Conservation (phyloP, 1,284 basidiomycete species). For the Apiotrichum mycotoxinovorans region DNA sequence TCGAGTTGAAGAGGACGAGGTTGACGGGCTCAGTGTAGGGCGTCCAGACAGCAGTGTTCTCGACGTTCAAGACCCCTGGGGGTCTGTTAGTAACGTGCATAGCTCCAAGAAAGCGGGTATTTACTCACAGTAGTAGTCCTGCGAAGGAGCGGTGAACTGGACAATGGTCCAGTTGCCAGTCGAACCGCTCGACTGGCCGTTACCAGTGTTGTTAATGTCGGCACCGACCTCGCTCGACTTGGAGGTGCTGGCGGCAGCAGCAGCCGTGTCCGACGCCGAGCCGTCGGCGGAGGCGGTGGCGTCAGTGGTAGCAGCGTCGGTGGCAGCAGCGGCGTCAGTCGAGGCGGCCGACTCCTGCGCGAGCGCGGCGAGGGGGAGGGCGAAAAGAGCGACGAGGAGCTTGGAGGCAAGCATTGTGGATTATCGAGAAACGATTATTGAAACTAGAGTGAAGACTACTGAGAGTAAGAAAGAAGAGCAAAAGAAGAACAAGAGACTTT, state of each 20-base stretch:
- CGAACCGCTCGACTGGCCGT: conserved; percentile 3
- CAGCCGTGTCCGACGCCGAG: not conserved
- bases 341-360: conserved; percentile 9
- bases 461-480: not conserved
- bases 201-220: conserved; percentile 14
- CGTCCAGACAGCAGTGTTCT: conserved; percentile 13
- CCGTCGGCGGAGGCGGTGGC: conserved; percentile 6
- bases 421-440: not conserved
- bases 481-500: not conserved
- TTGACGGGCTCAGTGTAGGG: conserved; percentile 9
- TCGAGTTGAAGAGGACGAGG: conserved; percentile 19
- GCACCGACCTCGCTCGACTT: conserved; percentile 5
- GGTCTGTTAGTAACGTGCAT: not conserved
- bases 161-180: conserved; percentile 20
- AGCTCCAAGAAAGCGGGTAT: too few species aligned
- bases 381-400: conserved; percentile 15
- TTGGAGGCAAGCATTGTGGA: conserved; percentile 9
- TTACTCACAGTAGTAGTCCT: conserved; percentile 7
- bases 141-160: conserved; percentile 24
- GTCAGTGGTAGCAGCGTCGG: conserved; percentile 8
- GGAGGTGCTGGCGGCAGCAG: conserved; percentile 8
- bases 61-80: conserved; percentile 10
- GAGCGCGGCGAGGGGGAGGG: conserved; percentile 11
- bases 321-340: conserved; percentile 8
- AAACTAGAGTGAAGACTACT: too few species aligned